Conservation (phyloP, 768 basidiomycete genomes). For the Dioszegia crocea region DNA sequence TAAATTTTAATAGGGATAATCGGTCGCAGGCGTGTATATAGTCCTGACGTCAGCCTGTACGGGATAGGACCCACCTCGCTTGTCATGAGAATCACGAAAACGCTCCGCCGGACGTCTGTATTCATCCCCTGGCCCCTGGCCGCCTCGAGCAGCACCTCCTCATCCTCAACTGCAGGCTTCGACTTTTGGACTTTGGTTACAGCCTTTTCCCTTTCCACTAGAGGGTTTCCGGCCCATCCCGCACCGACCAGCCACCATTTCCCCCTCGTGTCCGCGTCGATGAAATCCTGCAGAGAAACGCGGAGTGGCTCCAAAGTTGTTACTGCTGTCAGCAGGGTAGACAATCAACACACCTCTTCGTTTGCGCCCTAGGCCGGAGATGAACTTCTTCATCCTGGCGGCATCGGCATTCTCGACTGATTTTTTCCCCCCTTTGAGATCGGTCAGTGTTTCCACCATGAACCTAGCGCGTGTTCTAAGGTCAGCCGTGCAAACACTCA, state of each 20-base stretch:
- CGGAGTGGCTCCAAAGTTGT: slow-evolving; percentile 79
- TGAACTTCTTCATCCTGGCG: slow-evolving; percentile 84
- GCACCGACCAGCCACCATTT: slow-evolving; percentile 99
- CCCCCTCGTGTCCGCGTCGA: slow-evolving; percentile 73
- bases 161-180: slow-evolving; percentile 36
- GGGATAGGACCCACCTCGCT: slow-evolving; percentile 62
- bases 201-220: slow-evolving; percentile 58
- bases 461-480: slow-evolving; percentile 81
- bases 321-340: slow-evolving; percentile 54
- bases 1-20: slow-evolving; percentile 74
- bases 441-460: slow-evolving; percentile 89
- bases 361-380: slow-evolving; percentile 70
- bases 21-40: slow-evolving; percentile 92
- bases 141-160: slow-evolving; percentile 62
- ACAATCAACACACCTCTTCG: slow-evolving; percentile 56
- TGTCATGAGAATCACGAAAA: slow-evolving; percentile 93
- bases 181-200: slow-evolving; percentile 24
- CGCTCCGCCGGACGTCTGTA: slow-evolving; percentile 82
- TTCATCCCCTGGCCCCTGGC: slow-evolving; percentile 97
- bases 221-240: slow-evolving; percentile 88
- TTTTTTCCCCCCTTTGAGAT: slow-evolving; percentile 84
- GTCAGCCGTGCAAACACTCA: slow-evolving; percentile 49
- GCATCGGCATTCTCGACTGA: slow-evolving; percentile 58
- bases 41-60: slow-evolving; percentile 59
- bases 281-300: slow-evolving; percentile 78